phyloP scores from a whole-genome alignment of 306 rosid species.

The Boehmeria nivea region DNA sequence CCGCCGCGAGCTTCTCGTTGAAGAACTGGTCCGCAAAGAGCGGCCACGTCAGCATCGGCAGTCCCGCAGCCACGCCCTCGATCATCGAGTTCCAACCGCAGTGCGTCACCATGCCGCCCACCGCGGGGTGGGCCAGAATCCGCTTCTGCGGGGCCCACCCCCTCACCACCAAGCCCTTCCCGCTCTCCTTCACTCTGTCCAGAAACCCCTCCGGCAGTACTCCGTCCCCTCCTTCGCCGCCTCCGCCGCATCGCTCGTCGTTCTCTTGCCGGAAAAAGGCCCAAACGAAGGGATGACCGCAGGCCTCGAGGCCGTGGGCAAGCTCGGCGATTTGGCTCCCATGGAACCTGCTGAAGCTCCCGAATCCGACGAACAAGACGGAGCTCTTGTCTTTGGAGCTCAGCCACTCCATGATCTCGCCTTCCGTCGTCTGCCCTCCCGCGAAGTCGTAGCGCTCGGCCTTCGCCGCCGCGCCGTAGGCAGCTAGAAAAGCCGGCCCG shows the following conservation, averaged over 20 bases:
- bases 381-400: constrained; percentile 24
- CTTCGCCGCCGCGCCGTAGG: constrained; percentile 39
- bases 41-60: not conserved
- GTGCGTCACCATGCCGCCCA: not conserved
- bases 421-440: constrained; percentile 35
- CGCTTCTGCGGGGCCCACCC: not conserved
- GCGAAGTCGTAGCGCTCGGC: no score
- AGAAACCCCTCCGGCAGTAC: not conserved
- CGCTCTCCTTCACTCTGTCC: constrained; percentile 13
- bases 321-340: constrained; percentile 17
- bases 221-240: no score
- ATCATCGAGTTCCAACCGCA: not conserved
- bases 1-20: not conserved
- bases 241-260: not conserved
- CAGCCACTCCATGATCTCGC: constrained; percentile 42
- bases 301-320: constrained; percentile 26
- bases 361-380: constrained; percentile 18
- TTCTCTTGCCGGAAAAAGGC: constrained; percentile 12
- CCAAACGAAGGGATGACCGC: constrained; percentile 29
- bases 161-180: not conserved
- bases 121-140: not conserved
- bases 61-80: not conserved
- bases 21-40: not conserved
- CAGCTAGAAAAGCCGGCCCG: constrained; percentile 32
- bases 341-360: constrained; percentile 14